Base-by-base conservation (phyloP, 2,329 filamentous ascomycete species). In the Botrytis tulipae region DNA sequence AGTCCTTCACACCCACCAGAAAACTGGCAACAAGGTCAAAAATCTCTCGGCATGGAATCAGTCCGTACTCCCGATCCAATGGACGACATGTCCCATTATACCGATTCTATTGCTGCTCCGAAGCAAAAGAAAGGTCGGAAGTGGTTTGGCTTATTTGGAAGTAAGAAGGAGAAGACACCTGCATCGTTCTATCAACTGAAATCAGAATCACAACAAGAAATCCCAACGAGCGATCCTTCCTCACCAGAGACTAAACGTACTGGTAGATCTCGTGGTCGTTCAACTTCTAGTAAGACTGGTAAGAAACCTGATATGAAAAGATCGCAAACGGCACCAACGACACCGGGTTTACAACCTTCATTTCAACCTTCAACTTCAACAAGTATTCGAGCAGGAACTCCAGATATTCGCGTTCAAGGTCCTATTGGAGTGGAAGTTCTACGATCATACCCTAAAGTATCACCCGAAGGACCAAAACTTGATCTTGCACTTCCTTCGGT, bases 401-500 rank as follows among this genome's bases (percentile, higher is more conserved):
- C 77, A 65, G 75, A 78, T 48, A 78, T 79, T 54, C 75, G 67
- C 18, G 73, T 80, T 25, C 76, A 79, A 57, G 77, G 76, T 7
- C 73, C 74, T 44, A 70, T 78, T 20, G 62, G 42, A 25, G 71
- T 68, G 3, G 70, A 71, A 66, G 60, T 57, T 44, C 14, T 65
- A n/a, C 60, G n/a, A 32, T 71, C 70, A 10, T 66, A 71, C 54
- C 70, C 70, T 29, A 54, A 46, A 51, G 44, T 65, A 9, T 35
- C 59, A 29, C 59, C 75, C 35, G 66, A 72, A 20, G 70, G 80
- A 16, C 82, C 83, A 2, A 82, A 91, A 10, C 84, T 98, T 32
- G 87, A 94, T 78, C 87, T 98, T 25, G 89, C 95, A 70, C 96
- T 98, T 73, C 95, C 95, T 0, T 88, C 88, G 68, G 87, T 93